Evolutionary conservation across 148 eudicot species (phyloP).

Genomic region (Rhododendron vialii): DNA sequence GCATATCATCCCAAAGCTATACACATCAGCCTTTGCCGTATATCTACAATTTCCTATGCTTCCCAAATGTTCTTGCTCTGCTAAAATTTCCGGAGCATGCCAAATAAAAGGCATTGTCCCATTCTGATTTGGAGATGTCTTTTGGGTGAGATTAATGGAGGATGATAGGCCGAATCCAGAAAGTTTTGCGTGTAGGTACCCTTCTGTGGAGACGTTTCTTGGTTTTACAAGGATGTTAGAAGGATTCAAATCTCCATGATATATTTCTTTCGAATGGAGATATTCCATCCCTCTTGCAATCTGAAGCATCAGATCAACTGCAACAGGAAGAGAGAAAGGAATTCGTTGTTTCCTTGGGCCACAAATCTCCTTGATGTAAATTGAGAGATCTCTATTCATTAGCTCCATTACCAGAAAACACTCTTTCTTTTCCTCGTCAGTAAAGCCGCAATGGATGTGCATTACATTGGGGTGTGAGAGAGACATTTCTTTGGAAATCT

Average conservation of each 20-base stretch:
- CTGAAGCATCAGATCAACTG: conserved; percentile 77
- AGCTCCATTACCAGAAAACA: conserved; percentile 68
- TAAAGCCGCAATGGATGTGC: conserved; percentile 49
- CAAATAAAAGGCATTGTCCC: conserved; percentile 48
- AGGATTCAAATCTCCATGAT: conserved; percentile 66
- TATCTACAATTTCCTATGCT: conserved; percentile 19
- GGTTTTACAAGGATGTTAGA: conserved; percentile 54
- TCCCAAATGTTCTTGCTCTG: conserved; percentile 42
- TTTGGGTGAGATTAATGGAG: conserved; percentile 22
- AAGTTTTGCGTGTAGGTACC: conserved; percentile 56
- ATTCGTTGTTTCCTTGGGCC: conserved; percentile 47
- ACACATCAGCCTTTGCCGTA: conserved; percentile 64
- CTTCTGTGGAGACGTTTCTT: conserved; percentile 32
- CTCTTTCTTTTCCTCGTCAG: conserved; percentile 62
- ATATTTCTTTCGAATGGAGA: conserved; percentile 63
- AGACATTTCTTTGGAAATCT: conserved; percentile 35
- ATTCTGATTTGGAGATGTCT: conserved; percentile 21
- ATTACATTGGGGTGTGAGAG: conserved; percentile 74
- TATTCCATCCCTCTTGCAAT: conserved; percentile 90
- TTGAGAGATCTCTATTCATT: conserved; percentile 58
- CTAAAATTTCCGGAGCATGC: conserved; percentile 69
- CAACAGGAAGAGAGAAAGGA: conserved; percentile 50
- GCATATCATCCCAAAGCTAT: conserved; percentile 83
- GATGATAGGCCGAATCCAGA: conserved; percentile 51
- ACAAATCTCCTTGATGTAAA: conserved; percentile 47